Conservation (phyloP, 768 basidiomycete genomes). For the Boletellus sp. region DNA sequence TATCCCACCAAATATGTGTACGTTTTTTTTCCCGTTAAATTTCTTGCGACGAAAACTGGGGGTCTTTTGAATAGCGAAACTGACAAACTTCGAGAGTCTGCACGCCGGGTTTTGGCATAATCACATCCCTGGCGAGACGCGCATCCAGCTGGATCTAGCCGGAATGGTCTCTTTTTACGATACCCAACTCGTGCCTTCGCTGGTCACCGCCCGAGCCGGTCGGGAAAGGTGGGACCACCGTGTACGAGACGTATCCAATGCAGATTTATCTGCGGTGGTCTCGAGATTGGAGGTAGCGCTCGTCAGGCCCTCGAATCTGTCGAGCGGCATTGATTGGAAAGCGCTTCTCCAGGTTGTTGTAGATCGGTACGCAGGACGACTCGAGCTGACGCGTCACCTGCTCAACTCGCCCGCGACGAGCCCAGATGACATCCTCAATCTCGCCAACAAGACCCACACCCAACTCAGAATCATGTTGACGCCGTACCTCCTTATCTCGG, state of each 20-base stretch:
- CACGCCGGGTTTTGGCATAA: constrained; percentile 30
- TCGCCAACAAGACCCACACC: constrained; percentile 9
- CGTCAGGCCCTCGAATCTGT: constrained; percentile 9
- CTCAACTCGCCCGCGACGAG: constrained; percentile 12
- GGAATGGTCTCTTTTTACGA: constrained; percentile 35
- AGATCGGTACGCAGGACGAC: constrained; percentile 30
- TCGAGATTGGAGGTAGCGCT: constrained; percentile 7
- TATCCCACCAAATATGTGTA: neutral
- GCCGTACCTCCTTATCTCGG: constrained; percentile 26
- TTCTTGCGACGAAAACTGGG: neutral
- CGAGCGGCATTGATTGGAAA: constrained; percentile 35
- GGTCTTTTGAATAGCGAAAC: neutral
- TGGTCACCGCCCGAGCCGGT: constrained; percentile 23
- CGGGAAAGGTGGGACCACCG: constrained; percentile 33
- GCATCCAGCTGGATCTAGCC: constrained; percentile 32
- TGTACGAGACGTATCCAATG: constrained; percentile 18
- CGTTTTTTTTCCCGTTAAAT: neutral
- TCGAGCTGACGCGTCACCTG: constrained; percentile 26
- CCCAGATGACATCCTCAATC: constrained; percentile 1
- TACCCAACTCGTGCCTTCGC: constrained; percentile 31
- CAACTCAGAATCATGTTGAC: constrained; percentile 29
- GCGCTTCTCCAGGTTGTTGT: constrained; percentile 27
- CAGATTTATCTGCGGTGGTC: constrained; percentile 15
- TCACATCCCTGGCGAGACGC: constrained; percentile 34
- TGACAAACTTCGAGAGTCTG: constrained; percentile 1